A percentile compares a stretch with the other conserved stretches of the same genome.
Evolutionary conservation across 129 eudicot genomes (phyloP).

Genomic region (Arctium minus): DNA sequence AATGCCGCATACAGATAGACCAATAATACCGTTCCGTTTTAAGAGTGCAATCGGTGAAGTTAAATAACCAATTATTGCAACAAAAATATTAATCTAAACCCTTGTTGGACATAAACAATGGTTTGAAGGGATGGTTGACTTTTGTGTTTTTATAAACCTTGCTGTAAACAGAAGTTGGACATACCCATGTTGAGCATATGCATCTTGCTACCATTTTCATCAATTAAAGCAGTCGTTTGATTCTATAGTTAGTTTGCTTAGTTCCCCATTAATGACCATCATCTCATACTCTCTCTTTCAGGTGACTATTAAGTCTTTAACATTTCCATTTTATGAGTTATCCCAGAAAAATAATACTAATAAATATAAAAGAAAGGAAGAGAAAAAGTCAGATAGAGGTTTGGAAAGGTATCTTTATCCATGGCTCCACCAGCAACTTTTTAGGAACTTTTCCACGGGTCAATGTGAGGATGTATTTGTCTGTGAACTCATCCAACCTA

Average conservation of each 20-base stretch:
- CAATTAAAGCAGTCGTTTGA: not conserved
- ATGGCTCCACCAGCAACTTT: conserved; percentile 29
- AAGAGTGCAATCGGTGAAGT: conserved; percentile 16
- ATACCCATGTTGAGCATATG: conserved; percentile 11
- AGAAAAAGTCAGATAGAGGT: conserved; percentile 23
- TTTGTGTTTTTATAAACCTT: conserved; percentile 6
- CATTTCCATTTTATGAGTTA: not conserved
- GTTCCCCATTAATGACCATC: not conserved
- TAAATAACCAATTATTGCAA: conserved; percentile 15
- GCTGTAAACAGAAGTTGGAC: conserved; percentile 15
- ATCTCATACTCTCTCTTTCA: not conserved
- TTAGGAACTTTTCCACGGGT: conserved; percentile 2
- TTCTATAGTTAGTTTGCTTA: not conserved
- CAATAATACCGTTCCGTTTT: not conserved
- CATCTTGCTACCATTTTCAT: conserved; percentile 6
- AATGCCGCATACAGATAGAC: not conserved
- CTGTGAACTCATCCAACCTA: not conserved
- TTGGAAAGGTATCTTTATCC: not conserved
- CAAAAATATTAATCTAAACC: conserved; percentile 1
- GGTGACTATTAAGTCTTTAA: not conserved
- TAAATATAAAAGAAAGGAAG: not conserved
- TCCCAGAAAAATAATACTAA: not conserved
- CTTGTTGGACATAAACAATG: conserved; percentile 11
- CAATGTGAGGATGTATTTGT: conserved; percentile 12
- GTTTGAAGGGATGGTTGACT: conserved; percentile 19